phyloP scores from a whole-genome alignment of 352 stramenopile species.

The Phytophthora nicotianae region DNA sequence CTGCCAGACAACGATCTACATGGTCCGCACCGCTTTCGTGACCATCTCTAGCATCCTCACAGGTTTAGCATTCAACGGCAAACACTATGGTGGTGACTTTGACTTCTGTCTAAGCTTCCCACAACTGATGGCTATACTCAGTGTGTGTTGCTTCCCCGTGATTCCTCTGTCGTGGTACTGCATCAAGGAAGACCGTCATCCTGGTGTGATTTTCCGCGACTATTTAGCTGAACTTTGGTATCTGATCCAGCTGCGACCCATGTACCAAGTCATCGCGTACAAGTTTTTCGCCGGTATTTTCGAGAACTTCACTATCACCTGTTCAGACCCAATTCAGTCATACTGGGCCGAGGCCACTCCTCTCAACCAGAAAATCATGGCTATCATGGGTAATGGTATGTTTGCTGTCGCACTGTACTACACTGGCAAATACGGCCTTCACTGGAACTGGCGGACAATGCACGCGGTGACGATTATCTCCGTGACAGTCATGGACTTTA shows the following conservation, averaged over 20 bases:
- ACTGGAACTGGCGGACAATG: constrained; percentile 45
- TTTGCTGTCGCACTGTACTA: constrained; percentile 37
- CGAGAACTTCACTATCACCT: constrained; percentile 37
- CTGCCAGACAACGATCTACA: constrained; percentile 39
- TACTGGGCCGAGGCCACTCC: constrained; percentile 37
- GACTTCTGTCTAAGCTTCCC: constrained; percentile 50
- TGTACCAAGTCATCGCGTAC: constrained; percentile 52
- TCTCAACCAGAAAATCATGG: constrained; percentile 38
- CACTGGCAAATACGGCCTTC: constrained; percentile 37
- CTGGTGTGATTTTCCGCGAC: constrained; percentile 32
- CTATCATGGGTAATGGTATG: constrained; percentile 37
- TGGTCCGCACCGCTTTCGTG: constrained; percentile 44
- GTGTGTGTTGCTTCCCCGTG: constrained; percentile 38
- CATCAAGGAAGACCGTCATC: constrained; percentile 47
- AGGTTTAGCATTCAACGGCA: constrained; percentile 51
- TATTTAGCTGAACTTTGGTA: constrained; percentile 47
- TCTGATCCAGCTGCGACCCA: constrained; percentile 34
- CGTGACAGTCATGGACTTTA: constrained; percentile 35
- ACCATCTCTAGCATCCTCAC: constrained; percentile 40
- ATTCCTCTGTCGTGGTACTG: constrained; percentile 52
- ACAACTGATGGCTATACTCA: constrained; percentile 44
- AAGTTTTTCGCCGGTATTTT: constrained; percentile 43
- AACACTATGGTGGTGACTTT: constrained; percentile 51
- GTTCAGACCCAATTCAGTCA: constrained; percentile 25
- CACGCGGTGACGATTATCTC: constrained; percentile 25